Evolutionary conservation across 345 rosid genomes (phyloP), one percentile per base, ranked within the genome.

Genomic region (Ceriops tagal): DNA sequence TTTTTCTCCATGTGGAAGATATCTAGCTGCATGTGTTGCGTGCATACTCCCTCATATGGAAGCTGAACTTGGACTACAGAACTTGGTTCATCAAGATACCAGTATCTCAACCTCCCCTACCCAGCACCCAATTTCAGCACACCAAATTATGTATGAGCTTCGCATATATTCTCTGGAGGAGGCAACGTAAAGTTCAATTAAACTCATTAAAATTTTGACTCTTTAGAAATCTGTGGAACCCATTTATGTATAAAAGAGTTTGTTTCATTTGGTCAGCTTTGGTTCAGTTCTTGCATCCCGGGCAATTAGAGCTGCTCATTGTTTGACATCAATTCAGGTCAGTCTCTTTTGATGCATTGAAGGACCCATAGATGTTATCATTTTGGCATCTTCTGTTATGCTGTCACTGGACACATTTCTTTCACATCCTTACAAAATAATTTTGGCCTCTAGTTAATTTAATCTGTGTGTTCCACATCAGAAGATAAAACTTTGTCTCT

Each of bases 311-410:
- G 98, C 98, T 63, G 97, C 96, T 58, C 98, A 91, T 75, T 93
- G 97, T 82, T 87, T 93, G 85, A 93, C 98, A 72, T 93, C 97
- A 61, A 93, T 93, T 58, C 97, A 93, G 97, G 98, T 89, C 63
- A 72, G 86, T 67, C 64, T 53, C 66, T 61, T 71, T 53, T 68
- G 19, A 53, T 64, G 20, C 52, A 76, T 58, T 43, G 37, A 18
- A 51, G 22, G 19, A 65, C 39, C n/a, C 35, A 16, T 28, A 21
- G 10, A 22, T 55, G 27, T 55, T n/a, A 21, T 24, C 59, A 24
- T 24, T 56, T 30, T 24, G 28, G 35, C 51, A 11, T 65, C 49
- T 22, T 58, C 43, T 31, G 60, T 20, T 32, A 19, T 62, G 28
- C 13, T 37, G 43, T 53, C 16, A 31, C 28, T 8, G 31, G 7